Base-by-base conservation (phyloP, 2,329 filamentous ascomycete genomes). In the Calonectria pteridis region DNA sequence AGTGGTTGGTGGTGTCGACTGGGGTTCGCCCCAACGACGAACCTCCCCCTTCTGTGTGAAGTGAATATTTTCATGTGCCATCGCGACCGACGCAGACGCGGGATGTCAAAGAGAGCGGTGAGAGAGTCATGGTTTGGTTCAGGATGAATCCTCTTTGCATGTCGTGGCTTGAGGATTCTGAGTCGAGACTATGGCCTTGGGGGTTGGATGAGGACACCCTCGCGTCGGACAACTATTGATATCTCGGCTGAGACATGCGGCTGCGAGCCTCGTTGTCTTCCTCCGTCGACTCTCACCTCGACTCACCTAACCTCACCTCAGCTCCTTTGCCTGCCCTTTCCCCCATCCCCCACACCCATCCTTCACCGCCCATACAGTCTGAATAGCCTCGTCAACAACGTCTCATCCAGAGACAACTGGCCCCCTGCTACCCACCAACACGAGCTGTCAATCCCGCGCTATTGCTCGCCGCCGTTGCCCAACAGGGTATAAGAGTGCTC, bases 11-110 rank as follows among this genome's bases (percentile, higher is more conserved):
- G 62, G 50, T 50, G 64, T 43, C 29, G 64, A 64, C 40, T 37
- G 31, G 58, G 33, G 31, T n/a, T 55, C 33, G 31, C 16, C 9
- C 9, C 20, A 14, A 37, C 6, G 40, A 49, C 28, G 40, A 49
- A 40, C 59, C 23, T 53, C 40, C 40, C 40, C 46, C 40, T 46
- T n/a, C n/a, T n/a, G n/a, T n/a, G n/a, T n/a, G n/a, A n/a, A n/a
- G 59, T 35, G 59, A 28, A 49, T n/a, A 20, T 64, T 29, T 64
- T 64, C 59, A 64, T 64, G 59, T 33, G 59, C 50, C 50, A 53
- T 31, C 26, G 29, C 43, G n/a, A n/a, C 43, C n/a, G 55, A 40
- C 35, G 55, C 18, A 55, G 29, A 33, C 51, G 51, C 28, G 50
- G 50, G 26, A 29, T 37, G 16, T 35, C n/a, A n/a, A n/a, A n/a